Percentiles rank a stretch among this genome's conserved stretches.
phyloP scores from a whole-genome alignment of 2,329 filamentous ascomycete species.

The Cladophialophora psammophila region DNA sequence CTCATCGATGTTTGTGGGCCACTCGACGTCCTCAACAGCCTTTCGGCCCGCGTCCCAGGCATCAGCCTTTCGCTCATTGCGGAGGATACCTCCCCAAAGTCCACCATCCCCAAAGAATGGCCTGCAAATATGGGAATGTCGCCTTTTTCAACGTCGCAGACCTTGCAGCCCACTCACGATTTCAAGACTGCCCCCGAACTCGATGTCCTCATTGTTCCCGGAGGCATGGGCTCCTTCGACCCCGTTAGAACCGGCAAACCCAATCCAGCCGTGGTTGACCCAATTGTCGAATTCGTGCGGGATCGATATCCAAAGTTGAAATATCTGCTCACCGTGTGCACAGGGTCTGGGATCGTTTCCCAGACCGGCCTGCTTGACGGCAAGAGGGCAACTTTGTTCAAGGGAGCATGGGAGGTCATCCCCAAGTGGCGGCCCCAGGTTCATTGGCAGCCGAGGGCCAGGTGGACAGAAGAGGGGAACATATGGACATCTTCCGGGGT shows the following conservation, averaged over 20 bases:
- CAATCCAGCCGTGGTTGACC: conserved; percentile 16
- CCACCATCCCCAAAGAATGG: conserved; percentile 21
- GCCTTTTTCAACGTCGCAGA: conserved; percentile 41
- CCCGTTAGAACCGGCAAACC: neutral
- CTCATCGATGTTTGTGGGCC: conserved; percentile 55
- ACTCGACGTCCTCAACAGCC: conserved; percentile 53
- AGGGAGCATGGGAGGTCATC: conserved; percentile 61
- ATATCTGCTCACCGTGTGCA: conserved; percentile 68
- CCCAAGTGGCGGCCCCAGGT: conserved; percentile 59
- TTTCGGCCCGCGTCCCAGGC: conserved; percentile 29
- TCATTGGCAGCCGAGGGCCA: conserved; percentile 66
- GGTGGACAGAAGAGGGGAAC: conserved; percentile 71
- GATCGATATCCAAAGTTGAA: conserved; percentile 19
- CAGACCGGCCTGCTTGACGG: conserved; percentile 67
- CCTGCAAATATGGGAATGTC: conserved; percentile 21
- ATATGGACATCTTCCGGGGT: conserved; percentile 71
- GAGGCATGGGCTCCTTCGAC: conserved; percentile 59
- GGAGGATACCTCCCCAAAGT: conserved; percentile 8
- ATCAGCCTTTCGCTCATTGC: conserved; percentile 22
- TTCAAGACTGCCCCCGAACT: conserved; percentile 39
- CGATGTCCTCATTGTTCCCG: conserved; percentile 71
- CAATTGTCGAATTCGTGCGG: conserved; percentile 20
- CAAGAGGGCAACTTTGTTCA: conserved; percentile 65
- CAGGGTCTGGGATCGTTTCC: conserved; percentile 66
- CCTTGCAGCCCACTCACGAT: conserved; percentile 61